Evolutionary conservation across 2,329 filamentous ascomycete genomes (phyloP), one percentile per base, ranked within the genome.

Genomic region (Arthrinium phaeospermum): DNA sequence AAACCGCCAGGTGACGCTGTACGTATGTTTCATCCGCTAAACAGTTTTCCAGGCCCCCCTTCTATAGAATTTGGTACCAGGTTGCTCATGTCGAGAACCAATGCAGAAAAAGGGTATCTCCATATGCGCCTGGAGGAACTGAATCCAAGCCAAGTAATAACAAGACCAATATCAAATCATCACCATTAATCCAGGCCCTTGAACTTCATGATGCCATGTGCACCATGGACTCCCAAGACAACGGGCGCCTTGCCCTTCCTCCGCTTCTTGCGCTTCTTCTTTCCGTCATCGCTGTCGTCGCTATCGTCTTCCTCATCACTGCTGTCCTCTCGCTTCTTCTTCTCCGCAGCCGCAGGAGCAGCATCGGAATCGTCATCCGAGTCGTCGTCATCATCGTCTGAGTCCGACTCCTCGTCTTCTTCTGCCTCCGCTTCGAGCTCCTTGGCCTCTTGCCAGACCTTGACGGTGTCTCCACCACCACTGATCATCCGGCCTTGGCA

Each of bases 401-500:
- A 78, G 13, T 83, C 81, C 3, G 79, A 77, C 4, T 81, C 81
- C 1, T 83, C 82, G 4, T 85, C 84, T 13, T 85, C 84, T 16
- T 79, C 80, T 30, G 84, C 83, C 1, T 87, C 85, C 0, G 82
- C 82, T 0, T 86, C 85, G 0, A 83, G 83, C 0, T 83, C 86
- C 1, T 86, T 87, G 0, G 89, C 88, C 79, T 96, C 91, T 73
- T 91, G 91, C 96, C 96, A 99, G 1, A 98, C 91, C 82, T 98
- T 98, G 75, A 99, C 89, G 0, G 91, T 91, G 76, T 89, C 89
- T 0, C 96, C 96, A 71, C 96, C 96, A 14, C 94, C 95, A 78
- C 92, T 97, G 76, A 99, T 94, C 86, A 99, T 90, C 67, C 96
- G 89, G 67, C 95, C 94, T 70, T 92, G 90, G 69, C 93, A 92